Percentiles rank a stretch among this genome's conserved stretches.
Conservation (phyloP, 371 early-diverging fungal genomes). For the Apophysomyces variabilis region DNA sequence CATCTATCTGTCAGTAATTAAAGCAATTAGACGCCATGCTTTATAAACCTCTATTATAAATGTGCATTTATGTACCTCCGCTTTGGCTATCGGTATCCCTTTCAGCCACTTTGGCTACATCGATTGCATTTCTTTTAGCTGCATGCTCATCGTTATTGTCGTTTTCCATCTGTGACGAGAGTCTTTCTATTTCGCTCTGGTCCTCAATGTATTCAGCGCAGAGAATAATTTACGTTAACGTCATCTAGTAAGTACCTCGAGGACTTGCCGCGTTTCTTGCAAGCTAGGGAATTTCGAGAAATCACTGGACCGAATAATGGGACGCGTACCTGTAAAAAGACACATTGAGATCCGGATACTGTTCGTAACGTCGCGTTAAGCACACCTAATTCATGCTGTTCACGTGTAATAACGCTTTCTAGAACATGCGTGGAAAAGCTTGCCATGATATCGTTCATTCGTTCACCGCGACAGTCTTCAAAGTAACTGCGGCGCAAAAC, state of each 20-base stretch:
- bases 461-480: constrained; percentile 46
- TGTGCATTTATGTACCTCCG: no score
- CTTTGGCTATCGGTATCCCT: not conserved
- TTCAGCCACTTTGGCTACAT: not conserved
- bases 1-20: not conserved
- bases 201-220: not conserved
- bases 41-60: no score
- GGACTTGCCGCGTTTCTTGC: not conserved
- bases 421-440: constrained; percentile 32
- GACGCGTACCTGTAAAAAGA: not conserved
- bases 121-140: not conserved
- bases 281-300: not conserved
- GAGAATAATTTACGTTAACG: not conserved
- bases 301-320: not conserved
- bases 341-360: not conserved
- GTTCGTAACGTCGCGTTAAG: not conserved
- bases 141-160: not conserved
- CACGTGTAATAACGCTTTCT: constrained; percentile 14
- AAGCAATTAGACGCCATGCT: not conserved
- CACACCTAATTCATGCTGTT: not conserved
- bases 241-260: not conserved
- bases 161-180: not conserved
- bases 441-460: constrained; percentile 35
- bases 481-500: constrained; percentile 41
- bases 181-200: not conserved